Base-by-base conservation (phyloP, 2,329 filamentous ascomycete species). In the Penicillium brevicompactum region DNA sequence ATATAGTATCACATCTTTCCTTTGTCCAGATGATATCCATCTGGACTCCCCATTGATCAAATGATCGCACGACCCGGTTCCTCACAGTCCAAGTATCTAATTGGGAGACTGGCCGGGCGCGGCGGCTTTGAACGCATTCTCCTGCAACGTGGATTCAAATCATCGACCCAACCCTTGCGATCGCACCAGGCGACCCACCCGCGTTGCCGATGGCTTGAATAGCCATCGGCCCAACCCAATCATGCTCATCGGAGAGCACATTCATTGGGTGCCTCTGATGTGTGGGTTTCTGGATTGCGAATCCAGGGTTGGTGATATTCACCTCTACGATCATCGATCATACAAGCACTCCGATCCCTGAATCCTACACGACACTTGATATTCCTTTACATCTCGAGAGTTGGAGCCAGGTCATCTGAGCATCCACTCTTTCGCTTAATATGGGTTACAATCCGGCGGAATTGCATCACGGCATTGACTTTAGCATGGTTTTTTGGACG, bases 31-130 rank as follows among this genome's bases (percentile, higher is more conserved):
- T 43, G 52, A 41, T 27, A 18, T 46, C 27, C 44, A 52, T 34
- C 21, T 38, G 41, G 45, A 38, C 43, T 34, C 18, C 43, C 48
- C 50, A 46, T 45, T 32, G 40, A 55, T 59, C 54, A 52, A 61
- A 47, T n/a, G 40, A 48, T 43, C 32, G 40, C 44, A 54, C 56
- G 56, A 59, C 58, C 51, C 51, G 48, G 50, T 40, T 38, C 41
- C 32, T 11, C 46, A 21, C 47, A 54, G 51, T 31, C 46, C 38
- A 45, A 46, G 38, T 48, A 44, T 30, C 24, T 50, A 34, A 49
- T 9, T 47, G 42, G 44, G 57, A 53, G 40, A 49, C 27, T 44
- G 42, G 18, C 46, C 41, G 55, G 60, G 47, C 55, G 53, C 55
- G 45, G 30, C 43, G 14, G 46, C 30, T 14, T 41, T 56, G 44